Base-by-base conservation (phyloP, 192 early-diverging fungal species). In the Chytriomyces sp. region DNA sequence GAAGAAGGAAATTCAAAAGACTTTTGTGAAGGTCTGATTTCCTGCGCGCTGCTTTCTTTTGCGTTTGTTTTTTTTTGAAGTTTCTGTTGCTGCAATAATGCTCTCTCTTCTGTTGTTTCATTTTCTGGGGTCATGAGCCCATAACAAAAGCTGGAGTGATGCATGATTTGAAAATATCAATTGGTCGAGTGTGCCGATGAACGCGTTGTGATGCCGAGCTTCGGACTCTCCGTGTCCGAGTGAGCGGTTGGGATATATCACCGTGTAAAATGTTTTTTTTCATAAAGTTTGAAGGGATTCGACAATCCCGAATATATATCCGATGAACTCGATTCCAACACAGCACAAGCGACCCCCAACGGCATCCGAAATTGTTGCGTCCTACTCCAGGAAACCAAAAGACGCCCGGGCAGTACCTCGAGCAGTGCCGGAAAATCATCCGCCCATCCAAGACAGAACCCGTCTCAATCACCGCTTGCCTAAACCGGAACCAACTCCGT, bases 1-100 rank as follows among this genome's bases (percentile, higher is more conserved):
- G 47, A 85, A 89, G 71, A 95, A 96, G 83, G 85, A 94, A 79
- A 91, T 96, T 28, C 77, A 61, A 35, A 81, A 57, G 53, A n/a
- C 53, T 20, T n/a, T 57, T 13, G 53, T 20, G 16, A 57, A 57
- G 53, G 35, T 35, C 35, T 35, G 35, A 35, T 35, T 35, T 35
- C 53, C 13, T 13, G 16, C 2, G 53, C 53, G 13, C 16, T 57
- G 53, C 20, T 57, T 57, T 57, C 53, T 57, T 53, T 57, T 57
- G 53, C 13, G 13, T 20, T 57, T 57, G 2, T 57, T 57, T 57
- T 57, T 20, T 35, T 35, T 35, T 35, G 35, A 35, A 35, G 35
- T 20, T 57, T 57, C 13, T 57, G 16, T 57, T 20, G 13, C 53
- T n/a, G 53, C 20, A 57, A 20, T 57, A 57, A 57, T 57, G 16